A percentile compares a stretch with the other conserved stretches of the same genome.
These are phyloP conservation scores for Saksenaea vasiformis DNA, from an alignment of 371 early-diverging fungal species.

Conservation along the genomic window DNA sequence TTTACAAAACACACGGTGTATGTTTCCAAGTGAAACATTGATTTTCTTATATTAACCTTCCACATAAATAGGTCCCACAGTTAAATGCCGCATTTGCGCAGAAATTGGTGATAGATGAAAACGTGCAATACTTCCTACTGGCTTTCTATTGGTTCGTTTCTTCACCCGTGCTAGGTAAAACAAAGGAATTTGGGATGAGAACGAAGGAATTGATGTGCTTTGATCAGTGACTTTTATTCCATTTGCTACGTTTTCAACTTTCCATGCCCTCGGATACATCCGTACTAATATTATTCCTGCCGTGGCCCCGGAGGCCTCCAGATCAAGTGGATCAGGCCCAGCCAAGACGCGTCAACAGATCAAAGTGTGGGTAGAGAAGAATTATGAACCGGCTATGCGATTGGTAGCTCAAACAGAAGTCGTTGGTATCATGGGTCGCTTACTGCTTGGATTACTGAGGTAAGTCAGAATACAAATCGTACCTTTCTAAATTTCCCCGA, in stretches of 20 bases:
- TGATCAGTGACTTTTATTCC: conserved; percentile 78
- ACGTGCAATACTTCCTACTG: conserved; percentile 83
- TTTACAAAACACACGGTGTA: conserved; percentile 86
- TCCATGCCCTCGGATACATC: conserved; percentile 80
- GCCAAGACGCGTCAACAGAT: conserved; percentile 58
- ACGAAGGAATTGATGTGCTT: neutral
- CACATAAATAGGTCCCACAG: conserved; percentile 55
- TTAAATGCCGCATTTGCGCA: conserved; percentile 65
- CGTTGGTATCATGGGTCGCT: conserved; percentile 70
- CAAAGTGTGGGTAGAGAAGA: conserved; percentile 66
- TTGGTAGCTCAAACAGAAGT: conserved; percentile 82
- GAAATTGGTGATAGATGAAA: conserved; percentile 81
- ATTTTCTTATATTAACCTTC: conserved; percentile 1
- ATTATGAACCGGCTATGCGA: conserved; percentile 73
- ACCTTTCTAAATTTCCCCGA: neutral
- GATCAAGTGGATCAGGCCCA: conserved; percentile 32
- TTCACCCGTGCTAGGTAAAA: conserved; percentile 71
- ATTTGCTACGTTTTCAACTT: conserved; percentile 80
- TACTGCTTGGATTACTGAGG: conserved; percentile 69
- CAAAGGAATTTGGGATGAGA: neutral
- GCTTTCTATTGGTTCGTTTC: conserved; percentile 79
- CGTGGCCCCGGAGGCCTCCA: conserved; percentile 48
- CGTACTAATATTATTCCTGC: conserved; percentile 76
- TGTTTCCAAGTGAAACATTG: conserved; percentile 30
- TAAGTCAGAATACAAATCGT: conserved; percentile 29